Evolutionary conservation across 2,329 filamentous ascomycete species (phyloP).

Genomic region (Pezicula radicicola): DNA sequence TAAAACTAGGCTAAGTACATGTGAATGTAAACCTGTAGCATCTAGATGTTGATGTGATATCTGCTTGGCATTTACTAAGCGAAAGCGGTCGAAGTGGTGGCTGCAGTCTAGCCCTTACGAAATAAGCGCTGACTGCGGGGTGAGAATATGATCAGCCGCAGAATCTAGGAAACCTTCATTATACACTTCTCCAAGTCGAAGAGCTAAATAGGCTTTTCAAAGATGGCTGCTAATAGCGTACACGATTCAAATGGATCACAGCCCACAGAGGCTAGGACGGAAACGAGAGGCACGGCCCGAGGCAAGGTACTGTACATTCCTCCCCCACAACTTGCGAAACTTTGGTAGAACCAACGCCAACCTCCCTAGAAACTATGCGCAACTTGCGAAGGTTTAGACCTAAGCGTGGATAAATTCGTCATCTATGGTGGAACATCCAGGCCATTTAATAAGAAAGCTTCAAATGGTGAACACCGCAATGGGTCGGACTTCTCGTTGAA

Average conservation of each 20-base stretch:
- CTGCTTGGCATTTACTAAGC: no score
- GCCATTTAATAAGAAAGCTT: background rate
- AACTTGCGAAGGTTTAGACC: background rate
- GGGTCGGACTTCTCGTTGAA: background rate
- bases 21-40: no score
- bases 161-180: no score
- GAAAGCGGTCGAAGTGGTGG: no score
- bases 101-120: no score
- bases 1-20: no score
- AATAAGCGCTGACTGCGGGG: no score
- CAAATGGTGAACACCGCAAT: background rate
- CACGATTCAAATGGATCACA: background rate
- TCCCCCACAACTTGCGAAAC: background rate
- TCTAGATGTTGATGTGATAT: no score
- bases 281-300: background rate
- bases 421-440: background rate
- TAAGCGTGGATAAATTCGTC: background rate
- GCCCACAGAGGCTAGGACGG: background rate
- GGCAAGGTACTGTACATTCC: background rate
- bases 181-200: no score
- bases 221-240: background rate
- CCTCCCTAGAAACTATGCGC: background rate
- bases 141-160: no score
- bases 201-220: no score
- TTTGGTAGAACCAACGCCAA: background rate